Evolutionary conservation across 1,139 yeast species (phyloP).

Genomic region (Yamadazyma diddensiae): DNA sequence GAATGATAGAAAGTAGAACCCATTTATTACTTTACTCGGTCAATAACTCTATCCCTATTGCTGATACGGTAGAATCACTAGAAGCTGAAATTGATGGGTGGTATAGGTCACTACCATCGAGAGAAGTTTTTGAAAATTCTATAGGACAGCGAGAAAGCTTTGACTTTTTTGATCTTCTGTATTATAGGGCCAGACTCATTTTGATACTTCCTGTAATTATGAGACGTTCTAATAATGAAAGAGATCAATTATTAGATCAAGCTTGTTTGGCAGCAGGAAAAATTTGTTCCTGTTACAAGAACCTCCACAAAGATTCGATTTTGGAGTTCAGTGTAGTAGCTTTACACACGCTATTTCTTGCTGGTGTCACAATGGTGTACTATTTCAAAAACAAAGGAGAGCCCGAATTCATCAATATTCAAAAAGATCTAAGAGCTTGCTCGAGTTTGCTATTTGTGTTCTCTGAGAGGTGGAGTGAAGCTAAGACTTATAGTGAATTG

Average conservation of each 20-base stretch:
- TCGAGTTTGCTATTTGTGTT: slow-evolving; percentile 15
- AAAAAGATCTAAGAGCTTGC: slow-evolving; percentile 14
- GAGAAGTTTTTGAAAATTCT: slow-evolving; percentile 9
- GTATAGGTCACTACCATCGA: slow-evolving; percentile 10
- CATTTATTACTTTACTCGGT: slow-evolving; percentile 14
- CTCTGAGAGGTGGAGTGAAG: slow-evolving; percentile 16
- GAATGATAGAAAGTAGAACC: slow-evolving; percentile 15
- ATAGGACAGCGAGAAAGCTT: slow-evolving; percentile 14
- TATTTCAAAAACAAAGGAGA: slow-evolving; percentile 13
- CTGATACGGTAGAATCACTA: slow-evolving; percentile 13
- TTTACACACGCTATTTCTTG: slow-evolving; percentile 13
- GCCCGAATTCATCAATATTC: slow-evolving; percentile 12
- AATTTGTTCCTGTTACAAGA: slow-evolving; percentile 13
- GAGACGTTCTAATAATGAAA: slow-evolving; percentile 6
- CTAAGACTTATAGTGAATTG: slow-evolving; percentile 14
- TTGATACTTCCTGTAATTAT: slow-evolving; percentile 13
- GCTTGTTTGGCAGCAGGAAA: slow-evolving; percentile 16
- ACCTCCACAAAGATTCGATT: slow-evolving; percentile 12
- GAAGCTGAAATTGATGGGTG: slow-evolving; percentile 10
- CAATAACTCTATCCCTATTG: slow-evolving; percentile 10
- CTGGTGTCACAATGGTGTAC: slow-evolving; percentile 15
- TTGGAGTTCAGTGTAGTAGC: slow-evolving; percentile 16
- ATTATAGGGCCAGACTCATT: slow-evolving; percentile 14
- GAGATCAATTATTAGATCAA: slow-evolving; percentile 11
- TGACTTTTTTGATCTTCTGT: slow-evolving; percentile 14